A percentile compares a stretch with the other conserved stretches of the same genome.
These are phyloP conservation scores for Pseudogymnoascus sp. DNA, from an alignment of 2,329 filamentous ascomycete species.

Conservation along the genomic window DNA sequence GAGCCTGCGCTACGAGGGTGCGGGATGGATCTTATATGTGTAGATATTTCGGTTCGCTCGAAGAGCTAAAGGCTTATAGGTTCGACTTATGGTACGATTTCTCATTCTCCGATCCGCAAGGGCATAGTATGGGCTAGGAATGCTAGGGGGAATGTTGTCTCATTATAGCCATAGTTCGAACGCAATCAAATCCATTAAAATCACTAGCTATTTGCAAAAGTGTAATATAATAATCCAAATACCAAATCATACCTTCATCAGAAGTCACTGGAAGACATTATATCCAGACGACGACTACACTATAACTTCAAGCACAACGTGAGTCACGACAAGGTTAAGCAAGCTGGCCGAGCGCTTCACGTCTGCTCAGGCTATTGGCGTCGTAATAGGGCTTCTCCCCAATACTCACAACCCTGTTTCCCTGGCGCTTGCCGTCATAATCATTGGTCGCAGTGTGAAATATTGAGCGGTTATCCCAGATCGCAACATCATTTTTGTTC, in stretches of 20 bases:
- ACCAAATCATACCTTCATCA: background rate
- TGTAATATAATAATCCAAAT: background rate
- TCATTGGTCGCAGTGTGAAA: slow-evolving; percentile 50
- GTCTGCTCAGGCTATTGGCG: slow-evolving; percentile 33
- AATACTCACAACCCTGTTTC: slow-evolving; percentile 38
- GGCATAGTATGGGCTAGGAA: too few relatives aligned
- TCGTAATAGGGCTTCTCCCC: slow-evolving; percentile 41
- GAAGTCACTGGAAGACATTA: background rate
- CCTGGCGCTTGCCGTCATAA: slow-evolving; percentile 40
- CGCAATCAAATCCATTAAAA: background rate
- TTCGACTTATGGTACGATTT: too few relatives aligned
- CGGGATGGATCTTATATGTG: too few relatives aligned
- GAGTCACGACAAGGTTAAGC: background rate
- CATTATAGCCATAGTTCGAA: background rate
- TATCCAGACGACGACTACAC: too few relatives aligned
- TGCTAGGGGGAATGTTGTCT: too few relatives aligned
- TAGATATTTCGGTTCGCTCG: too few relatives aligned
- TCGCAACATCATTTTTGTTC: slow-evolving; percentile 45
- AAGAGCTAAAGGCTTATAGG: too few relatives aligned
- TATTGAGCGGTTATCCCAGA: slow-evolving; percentile 56
- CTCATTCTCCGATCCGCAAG: too few relatives aligned
- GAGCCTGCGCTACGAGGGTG: too few relatives aligned
- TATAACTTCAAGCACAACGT: slow-evolving; percentile 15
- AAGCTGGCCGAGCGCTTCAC: slow-evolving; percentile 28
- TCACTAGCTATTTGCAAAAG: background rate